Evolutionary conservation across 495 filamentous ascomycete species (phyloP), one percentile per base, ranked within the genome.

Genomic region (Podospora bellae-mahoneyi): DNA sequence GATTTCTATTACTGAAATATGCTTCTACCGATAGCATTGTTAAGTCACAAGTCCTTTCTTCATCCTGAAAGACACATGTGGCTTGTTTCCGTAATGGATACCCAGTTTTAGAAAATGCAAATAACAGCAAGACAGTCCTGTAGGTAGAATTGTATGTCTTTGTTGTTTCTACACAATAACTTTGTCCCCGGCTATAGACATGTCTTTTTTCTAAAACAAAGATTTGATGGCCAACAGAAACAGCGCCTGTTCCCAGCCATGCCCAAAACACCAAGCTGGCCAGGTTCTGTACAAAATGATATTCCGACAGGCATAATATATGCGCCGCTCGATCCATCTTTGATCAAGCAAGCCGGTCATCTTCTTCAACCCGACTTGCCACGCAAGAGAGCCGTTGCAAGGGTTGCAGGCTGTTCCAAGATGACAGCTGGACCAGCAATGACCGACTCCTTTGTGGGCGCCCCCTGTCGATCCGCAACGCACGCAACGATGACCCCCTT

Each of bases 401-500:
- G 27, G 4, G 15, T 27, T 10, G 27, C 62, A 4, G 81, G 81
- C 73, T 83, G 78, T 70, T 78, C 71, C 64, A 82, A 59, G 10
- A 84, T 72, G 54, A 83, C 61, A 27, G 79, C 69, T 4, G 82
- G 82, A 2, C 74, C 74, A 13, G 72, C 72, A 18, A 76, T 70
- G 15, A 85, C 79, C 13, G 72, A 78, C 18, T 83, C 81, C 62
- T 77, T 72, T 10, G 79, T 83, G 6, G 84, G 83, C 4, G 84
- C 84, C 39, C 81, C 83, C 2, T 65, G 65, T 28, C 72, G 57
- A 69, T 84, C 75, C 0, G 84, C 78, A 58, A 86, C 73, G 18
- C 79, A 72, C n/a, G 79, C 80, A 0, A 82, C 75, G 59, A 85
- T 78, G 6, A 85, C 72, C 5, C 84, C 83, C 69, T 74, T 79